phyloP scores from a whole-genome alignment of 257 asterid species.

The Paraleonurus japonicus region DNA sequence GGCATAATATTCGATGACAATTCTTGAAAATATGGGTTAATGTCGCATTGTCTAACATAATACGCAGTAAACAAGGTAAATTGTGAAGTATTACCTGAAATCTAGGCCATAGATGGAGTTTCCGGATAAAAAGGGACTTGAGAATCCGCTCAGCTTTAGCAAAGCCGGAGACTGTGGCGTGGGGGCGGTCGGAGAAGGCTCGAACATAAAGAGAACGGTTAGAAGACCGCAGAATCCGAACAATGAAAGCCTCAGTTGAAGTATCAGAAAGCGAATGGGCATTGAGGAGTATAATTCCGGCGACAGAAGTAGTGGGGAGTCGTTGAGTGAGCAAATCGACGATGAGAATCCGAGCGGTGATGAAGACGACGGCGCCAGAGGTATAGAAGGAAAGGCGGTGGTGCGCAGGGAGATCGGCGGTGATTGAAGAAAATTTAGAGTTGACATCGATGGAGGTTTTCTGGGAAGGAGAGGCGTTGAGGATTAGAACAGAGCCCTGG shows the following conservation, averaged over 20 bases:
- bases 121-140: slow-evolving; percentile 77
- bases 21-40: background rate
- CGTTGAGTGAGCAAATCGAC: slow-evolving; percentile 87
- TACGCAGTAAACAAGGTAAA: background rate
- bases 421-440: slow-evolving; percentile 57
- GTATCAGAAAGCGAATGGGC: slow-evolving; percentile 86
- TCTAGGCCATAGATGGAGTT: slow-evolving; percentile 97
- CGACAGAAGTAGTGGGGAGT: slow-evolving; percentile 58
- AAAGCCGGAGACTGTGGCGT: slow-evolving; percentile 84
- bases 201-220: slow-evolving; percentile 66
- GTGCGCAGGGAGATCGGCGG: slow-evolving; percentile 69
- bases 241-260: slow-evolving; percentile 91
- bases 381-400: slow-evolving; percentile 71
- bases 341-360: slow-evolving; percentile 84
- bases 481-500: slow-evolving; percentile 77
- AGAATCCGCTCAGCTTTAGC: slow-evolving; percentile 87
- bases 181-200: slow-evolving; percentile 90
- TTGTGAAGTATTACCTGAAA: slow-evolving; percentile 59
- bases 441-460: slow-evolving; percentile 42
- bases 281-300: slow-evolving; percentile 76
- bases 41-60: background rate
- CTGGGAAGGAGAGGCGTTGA: slow-evolving; percentile 72
- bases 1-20: background rate
- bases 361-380: slow-evolving; percentile 69
- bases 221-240: slow-evolving; percentile 64